Evolutionary conservation across 148 eudicot genomes (phyloP), one percentile per base, ranked within the genome.

Genomic region (Rhododendron molle): DNA sequence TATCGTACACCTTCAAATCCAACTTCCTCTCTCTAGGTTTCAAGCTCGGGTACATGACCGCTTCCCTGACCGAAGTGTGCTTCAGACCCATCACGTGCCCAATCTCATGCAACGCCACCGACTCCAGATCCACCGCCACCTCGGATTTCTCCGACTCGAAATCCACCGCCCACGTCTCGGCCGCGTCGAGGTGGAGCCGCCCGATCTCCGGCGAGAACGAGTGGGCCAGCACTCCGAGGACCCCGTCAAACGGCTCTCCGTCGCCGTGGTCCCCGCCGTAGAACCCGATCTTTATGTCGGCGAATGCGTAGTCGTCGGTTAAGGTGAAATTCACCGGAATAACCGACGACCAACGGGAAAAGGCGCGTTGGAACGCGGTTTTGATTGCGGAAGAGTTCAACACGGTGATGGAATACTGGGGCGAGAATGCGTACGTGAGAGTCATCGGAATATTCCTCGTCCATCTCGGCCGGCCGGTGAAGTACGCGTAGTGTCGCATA

Each of bases 181-280:
- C 97, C 13, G 86, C 94, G 40, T 95, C 98, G 0, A 95, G 94
- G 60, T 95, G 98, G 81, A 95, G 90, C 85, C 92, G 87, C 82
- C 98, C 98, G 78, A 86, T 93, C 85, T 93, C 96, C 0, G 98
- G 98, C 32, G 98, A 93, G 83, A 94, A 95, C 47, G 97, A 93
- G 85, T 95, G 98, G 11, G 96, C 98, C 46, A 95, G 84, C 2
- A 93, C 88, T n/a, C 98, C 98, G 3, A 95, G 85, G 0, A 92
- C 98, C 36, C 98, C 98, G 78, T 95, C 98, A 56, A 95, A 95
- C 8, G 94, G 87, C 85, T 95, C 98, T 8, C 95, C 97, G n/a
- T 95, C 98, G 0, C 96, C 97, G 79, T 95, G 98, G 54, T 93
- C 97, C 2, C 97, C 97, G 0, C 20, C 7, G 34, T 91, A 93